phyloP scores from a whole-genome alignment of 306 rosid species.

The Inga laurina region DNA sequence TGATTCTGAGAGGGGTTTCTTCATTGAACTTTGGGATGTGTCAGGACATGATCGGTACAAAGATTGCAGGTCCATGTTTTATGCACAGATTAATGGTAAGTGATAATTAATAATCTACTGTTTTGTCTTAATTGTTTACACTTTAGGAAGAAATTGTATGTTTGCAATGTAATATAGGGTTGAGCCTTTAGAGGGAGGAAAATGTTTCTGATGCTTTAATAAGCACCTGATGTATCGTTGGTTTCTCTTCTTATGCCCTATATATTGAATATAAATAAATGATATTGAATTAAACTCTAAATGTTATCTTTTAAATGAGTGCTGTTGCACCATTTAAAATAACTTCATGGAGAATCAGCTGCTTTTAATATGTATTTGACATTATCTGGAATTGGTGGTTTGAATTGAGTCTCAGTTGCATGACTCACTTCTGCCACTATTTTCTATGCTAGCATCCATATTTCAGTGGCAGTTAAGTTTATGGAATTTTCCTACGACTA shows the following conservation, averaged over 20 bases:
- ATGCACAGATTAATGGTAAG: constrained; percentile 72
- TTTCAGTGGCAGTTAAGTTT: neutral
- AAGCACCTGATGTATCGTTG: neutral
- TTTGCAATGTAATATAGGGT: constrained; percentile 6
- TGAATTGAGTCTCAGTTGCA: neutral
- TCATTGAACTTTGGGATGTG: constrained; percentile 80
- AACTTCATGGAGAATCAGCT: neutral
- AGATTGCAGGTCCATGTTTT: constrained; percentile 69
- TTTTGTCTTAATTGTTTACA: neutral
- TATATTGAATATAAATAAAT: neutral
- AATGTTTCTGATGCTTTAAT: neutral
- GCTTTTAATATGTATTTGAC: neutral
- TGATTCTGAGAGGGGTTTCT: constrained; percentile 72
- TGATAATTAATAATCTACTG: neutral
- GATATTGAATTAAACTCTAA: neutral
- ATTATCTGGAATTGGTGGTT: neutral
- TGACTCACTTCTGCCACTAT: neutral
- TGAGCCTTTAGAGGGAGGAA: neutral
- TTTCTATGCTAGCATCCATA: neutral
- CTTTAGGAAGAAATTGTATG: neutral
- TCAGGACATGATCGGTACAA: constrained; percentile 80
- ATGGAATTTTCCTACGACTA: neutral
- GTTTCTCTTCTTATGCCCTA: neutral
- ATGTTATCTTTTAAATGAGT: neutral
- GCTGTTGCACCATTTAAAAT: neutral